These are phyloP conservation scores for Pichia sp. DNA, from an alignment of 1,139 yeast species.

Conservation along the genomic window DNA sequence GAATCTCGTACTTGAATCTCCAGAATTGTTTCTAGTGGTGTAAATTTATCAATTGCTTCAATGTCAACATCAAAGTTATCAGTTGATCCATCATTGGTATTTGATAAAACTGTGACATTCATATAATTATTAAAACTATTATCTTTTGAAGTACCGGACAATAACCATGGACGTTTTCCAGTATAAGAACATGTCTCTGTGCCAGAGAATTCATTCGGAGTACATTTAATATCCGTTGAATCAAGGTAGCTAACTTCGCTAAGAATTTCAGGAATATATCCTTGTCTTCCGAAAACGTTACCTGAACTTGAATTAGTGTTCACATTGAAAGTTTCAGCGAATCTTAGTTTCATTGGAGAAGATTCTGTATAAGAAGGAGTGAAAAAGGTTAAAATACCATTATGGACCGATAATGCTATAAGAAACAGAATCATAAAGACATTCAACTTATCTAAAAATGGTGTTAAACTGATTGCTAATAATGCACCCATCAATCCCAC, in stretches of 20 bases:
- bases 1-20: constrained; percentile 53
- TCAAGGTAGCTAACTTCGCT: constrained; percentile 56
- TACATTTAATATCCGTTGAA: constrained; percentile 33
- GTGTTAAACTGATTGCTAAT: constrained; percentile 54
- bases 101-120: constrained; percentile 42
- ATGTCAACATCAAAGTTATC: not conserved
- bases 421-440: constrained; percentile 38
- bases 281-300: constrained; percentile 47
- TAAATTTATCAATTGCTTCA: constrained; percentile 43
- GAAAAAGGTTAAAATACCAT: constrained; percentile 28
- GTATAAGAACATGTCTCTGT: constrained; percentile 47
- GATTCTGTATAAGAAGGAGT: constrained; percentile 49
- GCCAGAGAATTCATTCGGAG: constrained; percentile 34
- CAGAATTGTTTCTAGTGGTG: constrained; percentile 61
- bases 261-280: constrained; percentile 38
- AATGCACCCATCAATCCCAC: constrained; percentile 35
- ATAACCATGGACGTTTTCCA: constrained; percentile 48
- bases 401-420: constrained; percentile 31
- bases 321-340: constrained; percentile 52
- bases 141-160: constrained; percentile 34
- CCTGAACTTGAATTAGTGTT: constrained; percentile 27
- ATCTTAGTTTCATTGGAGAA: constrained; percentile 66
- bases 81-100: constrained; percentile 35
- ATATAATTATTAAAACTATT: constrained; percentile 39
- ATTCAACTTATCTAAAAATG: constrained; percentile 68